These are phyloP conservation scores for Yueomyces sinensis DNA, from an alignment of 805 yeast genomes.

Conservation along the genomic window DNA sequence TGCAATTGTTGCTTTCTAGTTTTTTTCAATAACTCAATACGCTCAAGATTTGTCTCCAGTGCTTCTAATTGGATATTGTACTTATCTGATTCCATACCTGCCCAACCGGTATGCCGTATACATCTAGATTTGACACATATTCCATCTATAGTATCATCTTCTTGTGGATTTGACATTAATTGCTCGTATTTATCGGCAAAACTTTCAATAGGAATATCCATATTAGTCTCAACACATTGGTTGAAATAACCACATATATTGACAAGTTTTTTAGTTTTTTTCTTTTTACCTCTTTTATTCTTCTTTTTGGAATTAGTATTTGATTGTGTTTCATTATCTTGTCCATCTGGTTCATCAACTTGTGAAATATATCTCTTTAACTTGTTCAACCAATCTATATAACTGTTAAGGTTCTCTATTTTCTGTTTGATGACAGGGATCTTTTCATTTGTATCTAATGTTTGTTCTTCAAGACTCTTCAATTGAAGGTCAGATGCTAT, in stretches of 20 bases:
- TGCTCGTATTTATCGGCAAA: slow-evolving; percentile 5
- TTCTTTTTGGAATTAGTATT: slow-evolving; percentile 4
- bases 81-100: slow-evolving; percentile 11
- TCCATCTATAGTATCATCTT: slow-evolving; percentile 4
- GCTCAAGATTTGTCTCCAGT: slow-evolving; percentile 11
- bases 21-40: slow-evolving; percentile 12
- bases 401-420: slow-evolving; percentile 7
- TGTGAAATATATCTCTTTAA: slow-evolving; percentile 6
- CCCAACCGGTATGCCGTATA: slow-evolving; percentile 20
- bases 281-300: slow-evolving; percentile 6
- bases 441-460: slow-evolving; percentile 4
- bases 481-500: slow-evolving; percentile 10
- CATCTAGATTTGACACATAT: slow-evolving; percentile 19
- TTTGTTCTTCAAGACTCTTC: slow-evolving; percentile 6
- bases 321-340: background rate
- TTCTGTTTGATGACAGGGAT: slow-evolving; percentile 6
- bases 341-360: no score
- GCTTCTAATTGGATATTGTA: slow-evolving; percentile 13
- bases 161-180: slow-evolving; percentile 1
- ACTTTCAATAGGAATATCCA: slow-evolving; percentile 10
- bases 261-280: slow-evolving; percentile 4
- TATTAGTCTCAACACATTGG: background rate
- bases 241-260: slow-evolving; percentile 17
- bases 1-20: slow-evolving; percentile 19
- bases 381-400: slow-evolving; percentile 22